These are phyloP conservation scores for Arthroderma uncinatum DNA, from an alignment of 2,329 filamentous ascomycete genomes.

Conservation along the genomic window DNA sequence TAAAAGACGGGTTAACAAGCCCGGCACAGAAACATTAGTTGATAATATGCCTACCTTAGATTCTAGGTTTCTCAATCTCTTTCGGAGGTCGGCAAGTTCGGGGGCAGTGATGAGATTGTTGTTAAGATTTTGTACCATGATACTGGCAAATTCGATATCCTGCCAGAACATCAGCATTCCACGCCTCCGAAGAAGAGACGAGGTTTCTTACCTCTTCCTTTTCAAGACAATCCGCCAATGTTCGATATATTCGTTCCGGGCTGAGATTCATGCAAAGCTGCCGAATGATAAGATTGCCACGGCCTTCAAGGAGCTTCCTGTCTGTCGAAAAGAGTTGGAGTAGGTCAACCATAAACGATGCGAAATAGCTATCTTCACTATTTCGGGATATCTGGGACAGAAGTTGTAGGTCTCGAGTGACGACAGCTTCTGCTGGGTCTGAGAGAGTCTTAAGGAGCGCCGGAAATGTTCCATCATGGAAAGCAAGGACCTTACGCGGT, in stretches of 20 bases:
- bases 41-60: conserved; percentile 48
- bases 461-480: conserved; percentile 95
- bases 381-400: conserved; percentile 93
- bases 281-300: conserved; percentile 91
- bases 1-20: conserved; percentile 17
- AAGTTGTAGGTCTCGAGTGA: conserved; percentile 84
- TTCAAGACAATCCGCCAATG: conserved; percentile 89
- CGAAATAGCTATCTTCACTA: conserved; percentile 94
- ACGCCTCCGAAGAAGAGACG: neutral
- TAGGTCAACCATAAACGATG: conserved; percentile 95
- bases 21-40: neutral
- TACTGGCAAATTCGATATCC: conserved; percentile 95
- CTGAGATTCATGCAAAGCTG: conserved; percentile 89
- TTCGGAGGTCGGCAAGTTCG: conserved; percentile 80
- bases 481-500: conserved; percentile 81
- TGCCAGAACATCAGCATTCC: conserved; percentile 16
- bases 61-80: conserved; percentile 80
- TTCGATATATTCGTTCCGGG: conserved; percentile 89
- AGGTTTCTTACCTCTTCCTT: conserved; percentile 60
- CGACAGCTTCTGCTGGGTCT: conserved; percentile 88
- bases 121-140: conserved; percentile 98
- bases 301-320: conserved; percentile 74
- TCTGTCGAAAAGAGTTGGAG: conserved; percentile 94
- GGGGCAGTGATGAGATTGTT: conserved; percentile 98
- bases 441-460: conserved; percentile 92